These are phyloP conservation scores for Ustilago crameri DNA, from an alignment of 1,284 basidiomycete genomes.

Conservation along the genomic window DNA sequence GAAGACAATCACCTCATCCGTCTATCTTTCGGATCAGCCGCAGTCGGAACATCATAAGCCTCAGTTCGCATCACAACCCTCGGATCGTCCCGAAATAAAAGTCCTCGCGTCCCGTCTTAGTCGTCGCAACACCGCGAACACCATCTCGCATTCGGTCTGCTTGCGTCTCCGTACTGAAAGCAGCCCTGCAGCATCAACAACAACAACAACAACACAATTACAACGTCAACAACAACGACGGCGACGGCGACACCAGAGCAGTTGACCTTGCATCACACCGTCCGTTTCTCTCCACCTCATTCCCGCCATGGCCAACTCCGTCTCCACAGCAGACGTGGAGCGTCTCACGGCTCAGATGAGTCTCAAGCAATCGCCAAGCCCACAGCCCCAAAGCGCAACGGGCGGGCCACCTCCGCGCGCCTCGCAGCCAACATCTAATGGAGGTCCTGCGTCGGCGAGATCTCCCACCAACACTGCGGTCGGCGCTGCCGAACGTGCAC, in stretches of 20 bases:
- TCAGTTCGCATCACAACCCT: too few species aligned
- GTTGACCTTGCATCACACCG: too few species aligned
- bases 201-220: too few species aligned
- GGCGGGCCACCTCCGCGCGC: conserved; percentile 34
- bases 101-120: background rate
- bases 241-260: too few species aligned
- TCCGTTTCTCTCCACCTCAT: background rate
- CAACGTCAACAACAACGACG: too few species aligned
- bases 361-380: conserved; percentile 22
- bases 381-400: conserved; percentile 24
- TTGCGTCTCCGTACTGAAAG: background rate
- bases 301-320: conserved; percentile 28
- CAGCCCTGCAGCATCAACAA: too few species aligned
- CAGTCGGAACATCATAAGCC: too few species aligned
- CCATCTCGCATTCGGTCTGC: background rate
- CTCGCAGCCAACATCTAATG: conserved; percentile 13
- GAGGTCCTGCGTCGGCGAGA: conserved; percentile 18
- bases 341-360: conserved; percentile 42
- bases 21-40: too few species aligned
- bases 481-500: conserved; percentile 54
- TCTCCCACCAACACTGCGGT: conserved; percentile 31
- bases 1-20: too few species aligned
- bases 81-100: background rate
- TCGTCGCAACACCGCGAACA: conserved; percentile 1
- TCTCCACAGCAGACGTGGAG: conserved; percentile 34